Base-by-base conservation (phyloP, 495 filamentous ascomycete genomes). In the Penicillium chermesinum region DNA sequence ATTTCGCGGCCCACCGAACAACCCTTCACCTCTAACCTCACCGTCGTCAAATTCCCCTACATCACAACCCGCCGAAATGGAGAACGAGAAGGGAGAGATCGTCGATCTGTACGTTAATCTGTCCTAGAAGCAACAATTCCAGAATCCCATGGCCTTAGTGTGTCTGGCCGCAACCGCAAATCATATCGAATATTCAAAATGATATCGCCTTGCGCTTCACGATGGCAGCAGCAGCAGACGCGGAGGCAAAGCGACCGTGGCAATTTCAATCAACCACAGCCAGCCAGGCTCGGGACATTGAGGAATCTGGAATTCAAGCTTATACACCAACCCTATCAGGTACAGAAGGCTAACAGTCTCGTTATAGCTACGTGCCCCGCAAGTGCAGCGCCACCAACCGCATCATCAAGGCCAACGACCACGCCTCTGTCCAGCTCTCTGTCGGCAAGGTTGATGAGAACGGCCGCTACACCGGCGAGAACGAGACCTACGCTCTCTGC, bases 341-440 rank as follows among this genome's bases (percentile, higher is more conserved):
- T 48, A 38, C 42, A 53, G 49, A 65, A 63, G 67, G 63, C 50
- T 50, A 8, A 21, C 8, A 39, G 27, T 39, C 42, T 44, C 50
- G 20, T 25, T 22, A 55, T 68, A 95, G 89, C 72, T 97, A 96
- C 82, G 89, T 96, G 79, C 91, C 94, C 72, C 89, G 93, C 81
- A 99, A 91, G 83, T 91, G 88, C 86, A 86, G 81, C 71, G 88
- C 88, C 64, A 91, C 88, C 72, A 87, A 87, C 85, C 84, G 88
- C 74, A 96, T 97, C 83, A 96, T 97, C 84, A 96, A 96, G 80
- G 88, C 93, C 78, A 96, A 96, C 77, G 93, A 94, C 76, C 88
- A 94, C 79, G 88, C 87, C 60, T 90, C 86, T 46, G 91, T 90
- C 59, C 87, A 96, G 78, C 86, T 95, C 39, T 74, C 83, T 59